Evolutionary conservation across 2,329 filamentous ascomycete genomes (phyloP).

Genomic region (Aspergillus aculeatinus): DNA sequence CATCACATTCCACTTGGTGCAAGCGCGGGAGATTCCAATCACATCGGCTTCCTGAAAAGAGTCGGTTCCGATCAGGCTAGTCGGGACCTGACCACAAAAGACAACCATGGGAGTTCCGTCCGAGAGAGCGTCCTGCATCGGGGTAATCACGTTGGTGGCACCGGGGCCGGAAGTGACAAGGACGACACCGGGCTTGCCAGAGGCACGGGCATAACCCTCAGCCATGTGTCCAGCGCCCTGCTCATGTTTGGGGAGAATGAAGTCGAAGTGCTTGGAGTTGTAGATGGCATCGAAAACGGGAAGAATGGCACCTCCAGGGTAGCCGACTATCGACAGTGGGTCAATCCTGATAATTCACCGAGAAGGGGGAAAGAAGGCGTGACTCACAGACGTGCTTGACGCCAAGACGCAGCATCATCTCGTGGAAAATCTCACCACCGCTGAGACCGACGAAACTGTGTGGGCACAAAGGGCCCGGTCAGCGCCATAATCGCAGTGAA

Average conservation of each 20-base stretch:
- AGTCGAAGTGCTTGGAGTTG: conserved; percentile 90
- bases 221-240: conserved; percentile 98
- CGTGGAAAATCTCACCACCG: conserved; percentile 95
- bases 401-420: conserved; percentile 93
- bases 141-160: conserved; percentile 90
- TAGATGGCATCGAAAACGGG: conserved; percentile 97
- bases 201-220: conserved; percentile 86
- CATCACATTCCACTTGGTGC: conserved; percentile 99
- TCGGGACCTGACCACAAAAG: conserved; percentile 86
- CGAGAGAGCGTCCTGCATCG: conserved; percentile 87
- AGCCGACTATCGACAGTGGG: conserved; percentile 7
- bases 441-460: conserved; percentile 85
- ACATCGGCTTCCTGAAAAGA: conserved; percentile 96
- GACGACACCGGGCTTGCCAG: conserved; percentile 87
- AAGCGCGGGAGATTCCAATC: conserved; percentile 87
- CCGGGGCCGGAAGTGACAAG: conserved; percentile 92
- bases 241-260: conserved; percentile 91
- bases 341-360: background rate
- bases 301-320: conserved; percentile 76
- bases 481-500: conserved; percentile 4
- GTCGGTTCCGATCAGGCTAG: conserved; percentile 81
- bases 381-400: conserved; percentile 92
- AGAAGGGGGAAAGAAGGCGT: conserved; percentile 8
- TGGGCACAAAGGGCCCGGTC: conserved; percentile 2
- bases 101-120: conserved; percentile 93